phyloP scores from a whole-genome alignment of 768 basidiomycete genomes.

The Austroboletus festivus region DNA sequence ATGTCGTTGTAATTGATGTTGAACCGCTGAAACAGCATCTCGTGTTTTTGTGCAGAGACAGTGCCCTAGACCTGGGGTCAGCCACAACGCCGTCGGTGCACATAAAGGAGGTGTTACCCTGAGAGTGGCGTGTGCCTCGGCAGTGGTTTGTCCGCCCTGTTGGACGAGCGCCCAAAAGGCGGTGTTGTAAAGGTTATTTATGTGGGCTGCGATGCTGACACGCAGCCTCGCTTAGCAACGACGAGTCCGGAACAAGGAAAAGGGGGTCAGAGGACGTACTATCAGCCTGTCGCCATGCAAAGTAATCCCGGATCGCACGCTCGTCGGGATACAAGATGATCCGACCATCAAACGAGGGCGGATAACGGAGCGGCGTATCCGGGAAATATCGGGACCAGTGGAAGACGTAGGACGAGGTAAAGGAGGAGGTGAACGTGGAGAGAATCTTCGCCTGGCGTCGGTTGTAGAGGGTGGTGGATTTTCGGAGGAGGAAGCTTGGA shows the following conservation, averaged over 20 bases:
- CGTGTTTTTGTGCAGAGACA: slow-evolving; percentile 84
- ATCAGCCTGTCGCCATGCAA: slow-evolving; percentile 94
- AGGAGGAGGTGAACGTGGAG: slow-evolving; percentile 77
- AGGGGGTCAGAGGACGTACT: slow-evolving; percentile 56
- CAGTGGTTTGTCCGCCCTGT: slow-evolving; percentile 71
- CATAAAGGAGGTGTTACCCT: slow-evolving; percentile 43
- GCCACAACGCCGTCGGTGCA: neutral
- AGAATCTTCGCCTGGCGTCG: slow-evolving; percentile 85
- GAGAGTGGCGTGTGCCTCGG: slow-evolving; percentile 79
- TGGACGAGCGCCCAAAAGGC: slow-evolving; percentile 92
- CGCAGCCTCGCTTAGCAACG: slow-evolving; percentile 15
- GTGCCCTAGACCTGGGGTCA: slow-evolving; percentile 62
- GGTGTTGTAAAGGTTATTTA: slow-evolving; percentile 98
- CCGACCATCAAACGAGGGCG: slow-evolving; percentile 91
- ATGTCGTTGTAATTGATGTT: slow-evolving; percentile 85
- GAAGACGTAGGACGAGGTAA: slow-evolving; percentile 88
- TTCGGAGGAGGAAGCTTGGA: slow-evolving; percentile 80
- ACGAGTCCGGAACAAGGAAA: neutral
- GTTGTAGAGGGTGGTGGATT: slow-evolving; percentile 74
- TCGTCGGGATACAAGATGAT: slow-evolving; percentile 77
- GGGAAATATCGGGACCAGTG: slow-evolving; percentile 83
- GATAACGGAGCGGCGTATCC: slow-evolving; percentile 65
- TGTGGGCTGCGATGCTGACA: slow-evolving; percentile 64
- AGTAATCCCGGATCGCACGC: slow-evolving; percentile 82
- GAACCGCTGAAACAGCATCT: slow-evolving; percentile 81